Evolutionary conservation across 2,329 filamentous ascomycete genomes (phyloP).

Genomic region (Cadophora luteo-olivacea): DNA sequence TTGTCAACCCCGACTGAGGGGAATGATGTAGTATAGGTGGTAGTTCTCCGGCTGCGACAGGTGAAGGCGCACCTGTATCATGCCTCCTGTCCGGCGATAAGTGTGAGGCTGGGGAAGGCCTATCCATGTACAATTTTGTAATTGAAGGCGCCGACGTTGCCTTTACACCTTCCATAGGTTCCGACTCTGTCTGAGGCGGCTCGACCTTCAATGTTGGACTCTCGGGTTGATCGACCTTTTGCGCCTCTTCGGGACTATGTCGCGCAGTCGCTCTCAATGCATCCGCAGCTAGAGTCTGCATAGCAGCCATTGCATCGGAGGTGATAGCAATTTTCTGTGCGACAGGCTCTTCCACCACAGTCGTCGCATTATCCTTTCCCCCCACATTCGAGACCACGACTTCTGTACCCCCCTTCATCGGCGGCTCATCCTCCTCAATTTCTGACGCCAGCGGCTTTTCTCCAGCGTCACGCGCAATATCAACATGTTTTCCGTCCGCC

Average conservation of each 20-base stretch:
- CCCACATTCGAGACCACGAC: constrained; percentile 39
- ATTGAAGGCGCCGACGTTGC: constrained; percentile 34
- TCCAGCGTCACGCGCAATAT: constrained; percentile 66
- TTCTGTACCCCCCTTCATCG: constrained; percentile 32
- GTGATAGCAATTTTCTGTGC: constrained; percentile 23
- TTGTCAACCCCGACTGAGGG: constrained; percentile 38
- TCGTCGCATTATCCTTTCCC: constrained; percentile 36
- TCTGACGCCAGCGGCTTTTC: constrained; percentile 57
- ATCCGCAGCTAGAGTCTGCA: constrained; percentile 23
- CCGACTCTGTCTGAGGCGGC: constrained; percentile 17
- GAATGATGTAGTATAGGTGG: constrained; percentile 41
- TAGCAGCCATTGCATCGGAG: constrained; percentile 28
- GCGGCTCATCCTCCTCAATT: constrained; percentile 49
- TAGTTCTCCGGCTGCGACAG: constrained; percentile 34
- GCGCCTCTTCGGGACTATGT: constrained; percentile 20
- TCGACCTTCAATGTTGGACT: constrained; percentile 9
- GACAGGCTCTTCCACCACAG: constrained; percentile 32
- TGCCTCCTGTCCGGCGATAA: constrained; percentile 31
- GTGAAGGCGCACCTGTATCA: constrained; percentile 28
- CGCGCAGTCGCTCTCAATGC: constrained; percentile 26
- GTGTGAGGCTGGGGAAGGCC: constrained; percentile 20
- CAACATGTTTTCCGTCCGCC: constrained; percentile 66
- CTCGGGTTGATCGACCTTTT: constrained; percentile 11
- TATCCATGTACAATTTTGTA: constrained; percentile 24
- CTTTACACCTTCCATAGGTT: constrained; percentile 35